These are phyloP conservation scores for Daldinia decipiens DNA, from an alignment of 495 filamentous ascomycete species.

Conservation along the genomic window DNA sequence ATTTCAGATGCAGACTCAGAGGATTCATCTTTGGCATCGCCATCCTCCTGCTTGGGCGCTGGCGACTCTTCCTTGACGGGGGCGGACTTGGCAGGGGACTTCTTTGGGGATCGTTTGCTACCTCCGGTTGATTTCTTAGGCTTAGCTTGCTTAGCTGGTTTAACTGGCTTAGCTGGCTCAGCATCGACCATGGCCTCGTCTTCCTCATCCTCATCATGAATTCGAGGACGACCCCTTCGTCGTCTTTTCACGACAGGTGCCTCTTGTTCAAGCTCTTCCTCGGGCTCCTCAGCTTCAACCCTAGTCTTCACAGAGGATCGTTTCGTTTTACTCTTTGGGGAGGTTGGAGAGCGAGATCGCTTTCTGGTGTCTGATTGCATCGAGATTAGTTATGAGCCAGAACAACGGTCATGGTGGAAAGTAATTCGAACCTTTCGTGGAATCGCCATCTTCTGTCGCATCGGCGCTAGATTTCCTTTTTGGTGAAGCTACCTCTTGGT, in stretches of 20 bases:
- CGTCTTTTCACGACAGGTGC: slow-evolving; percentile 65
- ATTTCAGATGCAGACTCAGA: slow-evolving; percentile 65
- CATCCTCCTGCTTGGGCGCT: slow-evolving; percentile 40
- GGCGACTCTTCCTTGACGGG: slow-evolving; percentile 46
- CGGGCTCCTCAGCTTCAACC: slow-evolving; percentile 47
- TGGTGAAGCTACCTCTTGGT: slow-evolving; percentile 27
- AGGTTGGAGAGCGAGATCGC: slow-evolving; percentile 46
- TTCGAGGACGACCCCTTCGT: slow-evolving; percentile 51
- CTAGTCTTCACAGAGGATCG: slow-evolving; percentile 40
- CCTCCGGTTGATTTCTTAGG: slow-evolving; percentile 39
- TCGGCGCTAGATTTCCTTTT: slow-evolving; percentile 43
- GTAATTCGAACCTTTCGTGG: slow-evolving; percentile 47
- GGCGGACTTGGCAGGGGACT: slow-evolving; percentile 34
- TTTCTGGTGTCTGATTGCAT: slow-evolving; percentile 55
- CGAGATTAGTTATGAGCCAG: slow-evolving; percentile 6
- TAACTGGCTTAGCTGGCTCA: slow-evolving; percentile 29
- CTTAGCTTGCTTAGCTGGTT: slow-evolving; percentile 25
- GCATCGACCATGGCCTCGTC: slow-evolving; percentile 55
- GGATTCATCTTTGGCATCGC: slow-evolving; percentile 56
- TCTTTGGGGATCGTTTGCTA: slow-evolving; percentile 42
- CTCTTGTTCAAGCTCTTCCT: slow-evolving; percentile 59
- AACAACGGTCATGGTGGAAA: background rate
- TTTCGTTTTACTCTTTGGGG: slow-evolving; percentile 33
- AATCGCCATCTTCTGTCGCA: slow-evolving; percentile 45
- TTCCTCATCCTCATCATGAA: slow-evolving; percentile 57